These are phyloP conservation scores for Xylaria sp. DNA, from an alignment of 2,329 filamentous ascomycete species.

Conservation along the genomic window DNA sequence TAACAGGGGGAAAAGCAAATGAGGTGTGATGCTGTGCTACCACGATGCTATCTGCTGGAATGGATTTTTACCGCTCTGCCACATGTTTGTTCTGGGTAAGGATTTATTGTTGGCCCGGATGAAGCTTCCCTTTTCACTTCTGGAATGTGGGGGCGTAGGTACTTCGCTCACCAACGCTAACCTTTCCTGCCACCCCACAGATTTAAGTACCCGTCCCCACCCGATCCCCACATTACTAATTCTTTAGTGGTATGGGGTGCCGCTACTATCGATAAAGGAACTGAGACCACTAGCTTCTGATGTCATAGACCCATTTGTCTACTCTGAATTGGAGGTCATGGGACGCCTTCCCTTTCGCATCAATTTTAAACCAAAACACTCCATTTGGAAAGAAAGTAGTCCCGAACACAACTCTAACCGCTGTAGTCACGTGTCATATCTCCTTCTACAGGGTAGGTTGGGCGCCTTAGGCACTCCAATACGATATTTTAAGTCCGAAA, in stretches of 20 bases:
- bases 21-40: not conserved
- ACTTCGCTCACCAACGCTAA: not conserved
- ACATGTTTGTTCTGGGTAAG: not conserved
- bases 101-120: not conserved
- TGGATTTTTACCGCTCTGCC: not conserved
- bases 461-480: too few species aligned
- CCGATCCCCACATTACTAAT: not conserved
- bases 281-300: not conserved
- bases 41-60: not conserved
- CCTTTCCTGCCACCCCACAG: not conserved
- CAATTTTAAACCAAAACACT: too few species aligned
- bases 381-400: too few species aligned
- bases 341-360: too few species aligned
- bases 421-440: not conserved
- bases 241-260: not conserved
- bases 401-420: not conserved
- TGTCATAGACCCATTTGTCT: conserved; percentile 1
- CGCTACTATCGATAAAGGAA: not conserved
- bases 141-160: not conserved
- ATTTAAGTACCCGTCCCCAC: not conserved
- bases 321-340: too few species aligned
- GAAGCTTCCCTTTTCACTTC: not conserved
- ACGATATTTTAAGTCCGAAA: too few species aligned
- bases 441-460: too few species aligned
- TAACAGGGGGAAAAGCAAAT: not conserved